A percentile compares a stretch with the other conserved stretches of the same genome.
These are phyloP conservation scores for Dipodascus geniculatus DNA, from an alignment of 805 yeast genomes.

Conservation along the genomic window DNA sequence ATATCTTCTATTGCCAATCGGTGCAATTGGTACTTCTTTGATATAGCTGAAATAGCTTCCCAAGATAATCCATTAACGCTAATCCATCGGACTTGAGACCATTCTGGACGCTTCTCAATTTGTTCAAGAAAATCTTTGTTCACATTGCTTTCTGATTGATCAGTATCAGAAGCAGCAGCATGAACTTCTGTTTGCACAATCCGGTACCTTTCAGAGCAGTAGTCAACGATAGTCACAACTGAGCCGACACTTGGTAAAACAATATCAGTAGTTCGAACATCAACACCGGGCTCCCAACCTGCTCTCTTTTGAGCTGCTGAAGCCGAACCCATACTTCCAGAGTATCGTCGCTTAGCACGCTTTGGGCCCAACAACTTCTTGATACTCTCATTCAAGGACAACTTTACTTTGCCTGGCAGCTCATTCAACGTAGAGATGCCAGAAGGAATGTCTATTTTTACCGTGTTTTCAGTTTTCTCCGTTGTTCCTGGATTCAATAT, in stretches of 20 bases:
- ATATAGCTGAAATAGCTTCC: slow-evolving; percentile 42
- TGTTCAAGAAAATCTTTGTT: slow-evolving; percentile 23
- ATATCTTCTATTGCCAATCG: slow-evolving; percentile 48
- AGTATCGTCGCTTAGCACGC: slow-evolving; percentile 7
- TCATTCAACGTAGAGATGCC: neutral
- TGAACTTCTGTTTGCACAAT: slow-evolving; percentile 33
- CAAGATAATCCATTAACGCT: slow-evolving; percentile 50
- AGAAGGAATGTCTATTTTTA: neutral
- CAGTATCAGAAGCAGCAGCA: neutral
- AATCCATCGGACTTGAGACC: slow-evolving; percentile 45
- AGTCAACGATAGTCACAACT: slow-evolving; percentile 42
- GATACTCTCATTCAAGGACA: neutral
- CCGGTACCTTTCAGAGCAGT: slow-evolving; percentile 32
- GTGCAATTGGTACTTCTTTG: slow-evolving; percentile 36
- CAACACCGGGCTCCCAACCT: slow-evolving; percentile 52
- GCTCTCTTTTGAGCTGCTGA: slow-evolving; percentile 28
- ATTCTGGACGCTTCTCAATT: slow-evolving; percentile 30
- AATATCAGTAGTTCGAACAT: slow-evolving; percentile 39
- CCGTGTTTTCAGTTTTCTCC: neutral
- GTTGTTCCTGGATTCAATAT: neutral
- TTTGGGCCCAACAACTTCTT: neutral
- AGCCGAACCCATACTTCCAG: slow-evolving; percentile 21
- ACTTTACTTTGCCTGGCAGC: neutral
- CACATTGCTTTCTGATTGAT: slow-evolving; percentile 9
- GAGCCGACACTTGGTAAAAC: slow-evolving; percentile 42